Evolutionary conservation across 306 rosid species (phyloP), one percentile per base, ranked within the genome.

Genomic region (Oxytropis ochrocephala): DNA sequence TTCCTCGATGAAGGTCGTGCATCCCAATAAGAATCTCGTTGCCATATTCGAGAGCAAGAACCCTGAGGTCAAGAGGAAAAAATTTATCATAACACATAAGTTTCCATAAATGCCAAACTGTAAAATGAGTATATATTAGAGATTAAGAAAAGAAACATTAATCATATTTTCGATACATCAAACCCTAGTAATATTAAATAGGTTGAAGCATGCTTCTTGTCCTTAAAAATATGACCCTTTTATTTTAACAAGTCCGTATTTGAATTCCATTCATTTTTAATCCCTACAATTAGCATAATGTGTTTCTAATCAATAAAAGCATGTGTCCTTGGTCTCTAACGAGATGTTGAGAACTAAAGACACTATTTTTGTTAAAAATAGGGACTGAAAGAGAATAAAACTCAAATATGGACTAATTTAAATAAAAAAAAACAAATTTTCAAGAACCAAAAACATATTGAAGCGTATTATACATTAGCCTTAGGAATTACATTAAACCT

Each of bases 11-110:
- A 94, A 61, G 99, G 99, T 5, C 89, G 73, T 12, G 97, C 87
- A 70, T 87, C 74, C 88, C 97, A 87, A 86, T 91, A 88, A 61
- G 97, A 94, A 80, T 87, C 89, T 70, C 99, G 81, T 79, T 91
- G 97, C 99, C 99, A 94, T 81, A 91, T 91, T 61, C 99, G 87
- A 61, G 99, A 94, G 84, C 95, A 87, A 70, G 99, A 94, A 75
- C 96, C 97, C 99, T 94, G 83, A 68, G 73, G 49, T 35, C 69
- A 44, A 56, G 51, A 8, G 24, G 54, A 44, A 71, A 17, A 46
- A 33, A 19, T 24, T 46, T 44, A 65, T 59, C 24, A 61, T 21
- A 63, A 35, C 13, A 1, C 24, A 21, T 2, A 21, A 21, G 24
- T 21, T 39, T 18, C 4, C 13, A n/a, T 16, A 27, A 57, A 57